phyloP scores from a whole-genome alignment of 2,329 filamentous ascomycete genomes.

The Botryotinia calthae region DNA sequence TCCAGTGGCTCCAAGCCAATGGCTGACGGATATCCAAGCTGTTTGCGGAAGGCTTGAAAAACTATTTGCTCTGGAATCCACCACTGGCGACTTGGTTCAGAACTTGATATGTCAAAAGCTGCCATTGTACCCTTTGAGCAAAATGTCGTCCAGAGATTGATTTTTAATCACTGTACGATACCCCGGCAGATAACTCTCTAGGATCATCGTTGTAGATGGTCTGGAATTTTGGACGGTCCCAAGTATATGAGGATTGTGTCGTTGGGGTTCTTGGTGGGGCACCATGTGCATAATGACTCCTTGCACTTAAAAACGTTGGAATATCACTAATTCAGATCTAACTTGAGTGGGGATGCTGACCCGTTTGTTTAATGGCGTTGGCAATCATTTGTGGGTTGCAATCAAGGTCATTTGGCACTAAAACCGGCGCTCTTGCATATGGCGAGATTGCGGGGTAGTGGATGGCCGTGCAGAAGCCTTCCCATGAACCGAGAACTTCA shows the following conservation, averaged over 20 bases:
- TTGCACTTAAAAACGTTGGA: neutral
- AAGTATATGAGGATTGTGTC: neutral
- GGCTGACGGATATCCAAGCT: neutral
- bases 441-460: conserved; percentile 16
- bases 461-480: neutral
- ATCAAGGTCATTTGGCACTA: neutral
- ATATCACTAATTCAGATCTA: neutral
- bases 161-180: neutral
- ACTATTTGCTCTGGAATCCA: neutral
- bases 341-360: neutral
- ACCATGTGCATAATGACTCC: neutral
- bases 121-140: neutral
- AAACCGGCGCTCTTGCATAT: neutral
- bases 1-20: neutral
- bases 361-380: neutral
- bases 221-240: neutral
- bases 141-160: neutral
- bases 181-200: neutral
- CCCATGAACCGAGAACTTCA: conserved; percentile 8
- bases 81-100: neutral
- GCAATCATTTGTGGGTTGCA: conserved; percentile 6
- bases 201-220: neutral
- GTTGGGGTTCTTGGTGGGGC: neutral
- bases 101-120: neutral
- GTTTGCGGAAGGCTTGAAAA: neutral